Base-by-base conservation (phyloP, 2,329 filamentous ascomycete species). In the Aspergillus uvarum region DNA sequence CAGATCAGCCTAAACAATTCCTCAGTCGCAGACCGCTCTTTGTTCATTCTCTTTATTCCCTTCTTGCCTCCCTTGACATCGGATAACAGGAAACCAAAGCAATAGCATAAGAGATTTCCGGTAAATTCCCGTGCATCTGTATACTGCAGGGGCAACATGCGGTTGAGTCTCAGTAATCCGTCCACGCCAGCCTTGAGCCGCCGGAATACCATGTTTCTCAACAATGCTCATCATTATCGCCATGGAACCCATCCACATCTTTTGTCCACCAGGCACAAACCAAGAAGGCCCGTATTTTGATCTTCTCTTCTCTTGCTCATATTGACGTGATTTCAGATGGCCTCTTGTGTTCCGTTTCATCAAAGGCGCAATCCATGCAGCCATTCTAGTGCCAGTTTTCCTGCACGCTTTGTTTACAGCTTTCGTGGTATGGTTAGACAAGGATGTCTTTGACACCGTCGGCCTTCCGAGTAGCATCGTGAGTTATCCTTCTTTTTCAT, bases 291-390 rank as follows among this genome's bases (percentile, higher is more conserved):
- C 32, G 48, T 26, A 29, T 32, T 19, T n/a, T 14, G 14, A 24
- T 24, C 5, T 8, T 10, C 21, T 24, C 2, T 26, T 2, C 1
- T 44, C 24, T 19, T 3, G 42, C 12, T 11, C 53, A 19, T 21
- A 35, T 51, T 67, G 38, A 65, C 12, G 8, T 22, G n/a, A 44
- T 54, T 31, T 3, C 56, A 84, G 86, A 74, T 83, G 85, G 79
- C 86, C 86, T 16, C 78, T 89, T 5, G 86, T 87, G 16, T 79
- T 88, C 48, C 82, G 86, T 62, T 87, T 88, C 73, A 81, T 84
- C 70, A 87, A 87, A 70, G 86, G 86, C 53, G 84, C 85, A 3
- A 83, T 89, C 57, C 86, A 89, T 71, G 75, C 74, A 59, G 81
- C 83, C 38, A 85, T 88, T 60, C 69, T 85, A 29, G 54, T 86